Base-by-base conservation (phyloP, 345 rosid genomes). In the Eucalyptus paniculata region DNA sequence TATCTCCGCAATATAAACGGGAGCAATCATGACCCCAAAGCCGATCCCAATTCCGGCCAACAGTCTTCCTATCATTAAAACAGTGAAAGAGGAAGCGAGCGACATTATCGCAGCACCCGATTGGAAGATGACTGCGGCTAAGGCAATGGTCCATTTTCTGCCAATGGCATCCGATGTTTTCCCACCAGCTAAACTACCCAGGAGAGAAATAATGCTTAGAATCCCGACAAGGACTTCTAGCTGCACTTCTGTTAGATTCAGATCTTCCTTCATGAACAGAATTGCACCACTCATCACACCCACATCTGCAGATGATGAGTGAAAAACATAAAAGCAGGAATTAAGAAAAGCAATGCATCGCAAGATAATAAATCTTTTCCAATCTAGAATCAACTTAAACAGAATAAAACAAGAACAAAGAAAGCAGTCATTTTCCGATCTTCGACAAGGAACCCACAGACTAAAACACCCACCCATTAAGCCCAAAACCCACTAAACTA, bases 281-380 rank as follows among this genome's bases (percentile, higher is more conserved):
- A 97, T 94, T 88, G 99, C 99, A 90, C 99, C 99, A 90, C 99
- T 97, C 97, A 97, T 97, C 34, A 97, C 98, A 82, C 99, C 99
- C 37, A 96, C 97, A 95, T 97, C 99, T 97, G 97, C 91, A 90
- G 85, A 77, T 12, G 47, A 77, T 40, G 85, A 40, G 85, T 5
- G 85, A 77, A 77, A 28, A 77, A 77, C 85, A 77, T 40, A 77
- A 77, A 40, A 40, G 47, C 85, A 77, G 85, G 85, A 77, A 77
- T 77, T 10, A 23, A 77, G 47, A 40, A 12, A 13, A 37, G 42
- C 85, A 77, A 77, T 23, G 47, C 15, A 77, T 77, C 30, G 2
- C 85, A 6, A 77, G 85, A 40, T 77, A 77, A 77, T 40, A 40
- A 40, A 77, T 77, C 47, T 40, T 40, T 77, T 13, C 85, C 30